Evolutionary conservation across 768 basidiomycete species (phyloP), one percentile per base, ranked within the genome.

Genomic region (Agaricus subrufescens): DNA sequence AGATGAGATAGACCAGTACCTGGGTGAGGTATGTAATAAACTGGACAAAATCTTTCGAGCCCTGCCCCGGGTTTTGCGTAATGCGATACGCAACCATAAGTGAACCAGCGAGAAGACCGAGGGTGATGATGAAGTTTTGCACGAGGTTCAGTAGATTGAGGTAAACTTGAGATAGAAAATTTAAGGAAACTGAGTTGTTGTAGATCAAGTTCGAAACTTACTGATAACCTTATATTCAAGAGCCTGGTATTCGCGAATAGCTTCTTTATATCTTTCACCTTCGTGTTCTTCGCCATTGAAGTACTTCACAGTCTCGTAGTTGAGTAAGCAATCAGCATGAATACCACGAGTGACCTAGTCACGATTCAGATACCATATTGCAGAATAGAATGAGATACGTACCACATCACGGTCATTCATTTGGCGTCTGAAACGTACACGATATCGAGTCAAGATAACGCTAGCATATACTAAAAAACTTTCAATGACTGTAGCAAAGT

Each of bases 201-300:
- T 42, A 57, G 47, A 54, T 61, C 26, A 58, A 40, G 12, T 51
- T 53, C 46, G 3, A 1, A 1, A 74, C 86, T 53, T 65, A 89
- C 89, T 70, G 53, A 87, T 84, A 54, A 92, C 90, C 65, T 76
- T 83, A 67, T 82, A 85, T 63, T 93, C 90, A 46, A 88, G 69
- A 8, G 69, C 69, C 62, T 95, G 93, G 62, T 92, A 94, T 52
- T 86, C 77, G 14, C 75, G 67, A 58, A 95, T 79, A 2, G 92
- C 89, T 12, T 85, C 78, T 10, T 73, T 67, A 64, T 92, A 94
- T 30, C 93, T 78, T 43, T 76, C 75, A 15, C 78, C 79, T 65
- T 95, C 93, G 62, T 92, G 83, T 25, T 81, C 77, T 68, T 96
- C 93, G 14, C 91, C 88, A n/a, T 84, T 84, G 66, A 94, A 94